A percentile compares a stretch with the other conserved stretches of the same genome.
phyloP scores from a whole-genome alignment of 257 asterid species.

The Pogostemon cablin region DNA sequence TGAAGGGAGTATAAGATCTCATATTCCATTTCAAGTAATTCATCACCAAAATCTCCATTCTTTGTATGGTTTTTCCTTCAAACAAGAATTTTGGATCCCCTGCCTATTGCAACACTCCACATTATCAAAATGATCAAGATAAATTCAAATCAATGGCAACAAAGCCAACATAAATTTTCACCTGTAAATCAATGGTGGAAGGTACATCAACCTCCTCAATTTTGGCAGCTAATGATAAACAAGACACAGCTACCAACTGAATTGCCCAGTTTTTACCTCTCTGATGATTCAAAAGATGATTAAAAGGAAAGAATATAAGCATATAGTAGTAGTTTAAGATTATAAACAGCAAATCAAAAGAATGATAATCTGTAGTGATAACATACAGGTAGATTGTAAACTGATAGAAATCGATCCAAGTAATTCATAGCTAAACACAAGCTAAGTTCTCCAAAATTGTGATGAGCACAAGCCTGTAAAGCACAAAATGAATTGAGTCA shows the following conservation, averaged over 20 bases:
- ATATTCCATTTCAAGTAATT: constrained; percentile 69
- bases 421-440: constrained; percentile 51
- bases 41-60: constrained; percentile 79
- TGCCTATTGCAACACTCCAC: constrained; percentile 48
- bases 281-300: constrained; percentile 39
- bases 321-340: not conserved
- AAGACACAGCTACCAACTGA: constrained; percentile 68
- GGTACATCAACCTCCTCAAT: constrained; percentile 71
- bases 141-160: not conserved
- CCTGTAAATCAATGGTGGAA: constrained; percentile 63
- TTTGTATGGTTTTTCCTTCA: constrained; percentile 58
- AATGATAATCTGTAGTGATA: constrained; percentile 4
- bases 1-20: constrained; percentile 64
- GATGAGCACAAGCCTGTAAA: constrained; percentile 52
- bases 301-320: constrained; percentile 22
- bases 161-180: constrained; percentile 27
- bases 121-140: constrained; percentile 11
- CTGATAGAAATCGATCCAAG: constrained; percentile 53
- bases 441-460: constrained; percentile 47
- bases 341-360: constrained; percentile 26
- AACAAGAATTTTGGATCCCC: constrained; percentile 58
- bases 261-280: constrained; percentile 53
- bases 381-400: constrained; percentile 48
- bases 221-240: constrained; percentile 76
- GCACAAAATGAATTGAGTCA: constrained; percentile 10